These are phyloP conservation scores for Debaryomyces castellii DNA, from an alignment of 805 yeast genomes.

Conservation along the genomic window DNA sequence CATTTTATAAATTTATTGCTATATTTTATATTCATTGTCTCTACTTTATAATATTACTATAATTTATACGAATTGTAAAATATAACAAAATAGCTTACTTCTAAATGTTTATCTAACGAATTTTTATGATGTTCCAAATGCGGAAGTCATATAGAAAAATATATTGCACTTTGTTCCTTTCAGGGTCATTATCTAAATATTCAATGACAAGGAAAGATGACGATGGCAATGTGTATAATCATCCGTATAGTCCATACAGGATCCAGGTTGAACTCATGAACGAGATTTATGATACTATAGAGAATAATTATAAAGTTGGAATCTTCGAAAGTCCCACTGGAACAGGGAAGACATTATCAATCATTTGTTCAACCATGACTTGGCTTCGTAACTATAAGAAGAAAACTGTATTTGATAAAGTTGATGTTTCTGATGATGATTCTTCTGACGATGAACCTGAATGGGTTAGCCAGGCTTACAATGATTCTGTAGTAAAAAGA, in stretches of 20 bases:
- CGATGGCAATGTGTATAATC: slow-evolving; percentile 43
- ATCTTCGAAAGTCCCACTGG: slow-evolving; percentile 94
- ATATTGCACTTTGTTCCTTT: not conserved
- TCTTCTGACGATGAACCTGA: slow-evolving; percentile 58
- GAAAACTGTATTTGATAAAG: slow-evolving; percentile 7
- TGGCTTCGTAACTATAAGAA: slow-evolving; percentile 66
- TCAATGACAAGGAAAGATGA: not conserved
- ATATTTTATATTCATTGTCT: too few relatives aligned
- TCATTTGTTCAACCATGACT: slow-evolving; percentile 80
- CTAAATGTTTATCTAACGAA: too few relatives aligned
- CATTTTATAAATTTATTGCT: too few relatives aligned
- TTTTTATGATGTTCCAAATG: not conserved
- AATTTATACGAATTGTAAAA: too few relatives aligned
- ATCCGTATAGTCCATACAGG: slow-evolving; percentile 79
- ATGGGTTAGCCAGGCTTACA: slow-evolving; percentile 54
- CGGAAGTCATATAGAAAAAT: too few relatives aligned
- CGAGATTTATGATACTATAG: slow-evolving; percentile 64
- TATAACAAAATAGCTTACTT: too few relatives aligned
- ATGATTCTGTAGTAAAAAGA: slow-evolving; percentile 30
- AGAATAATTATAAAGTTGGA: slow-evolving; percentile 60
- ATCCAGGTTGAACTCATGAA: slow-evolving; percentile 79
- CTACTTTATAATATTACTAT: too few relatives aligned
- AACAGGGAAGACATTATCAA: slow-evolving; percentile 85
- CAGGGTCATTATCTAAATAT: too few relatives aligned
- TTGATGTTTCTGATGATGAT: slow-evolving; percentile 21